Percentiles rank a stretch among this genome's conserved stretches.
Conservation (phyloP, 805 yeast genomes). For the Starmerella kuoi region DNA sequence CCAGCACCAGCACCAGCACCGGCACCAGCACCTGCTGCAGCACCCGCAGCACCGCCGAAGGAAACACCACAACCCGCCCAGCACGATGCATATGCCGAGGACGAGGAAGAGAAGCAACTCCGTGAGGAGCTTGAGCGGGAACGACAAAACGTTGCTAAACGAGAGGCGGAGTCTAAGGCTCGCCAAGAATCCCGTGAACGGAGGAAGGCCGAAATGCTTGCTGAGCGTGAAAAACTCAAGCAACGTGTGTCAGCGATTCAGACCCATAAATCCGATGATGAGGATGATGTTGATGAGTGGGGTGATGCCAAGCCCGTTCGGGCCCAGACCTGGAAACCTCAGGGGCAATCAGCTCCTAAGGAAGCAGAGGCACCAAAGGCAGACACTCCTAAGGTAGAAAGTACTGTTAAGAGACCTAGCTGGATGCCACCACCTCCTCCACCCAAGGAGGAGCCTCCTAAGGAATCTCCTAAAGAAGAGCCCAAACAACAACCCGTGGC, state of each 20-base stretch:
- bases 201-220: constrained; percentile 24
- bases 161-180: constrained; percentile 25
- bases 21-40: not conserved
- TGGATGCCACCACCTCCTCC: constrained; percentile 14
- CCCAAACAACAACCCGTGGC: not conserved
- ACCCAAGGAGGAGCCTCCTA: not conserved
- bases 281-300: constrained; percentile 23
- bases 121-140: constrained; percentile 31
- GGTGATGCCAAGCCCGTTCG: constrained; percentile 16
- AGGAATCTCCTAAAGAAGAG: constrained; percentile 1
- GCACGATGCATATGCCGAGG: constrained; percentile 19
- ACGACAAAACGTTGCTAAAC: constrained; percentile 30
- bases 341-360: not conserved
- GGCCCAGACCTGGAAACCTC: constrained; percentile 12
- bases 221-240: constrained; percentile 22
- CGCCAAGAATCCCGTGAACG: constrained; percentile 25
- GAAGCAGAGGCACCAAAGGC: not conserved
- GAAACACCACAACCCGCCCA: not conserved
- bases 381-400: constrained; percentile 12
- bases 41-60: not conserved
- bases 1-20: constrained; percentile 1
- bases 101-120: constrained; percentile 32
- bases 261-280: constrained; percentile 23
- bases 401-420: constrained; percentile 19
- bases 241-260: constrained; percentile 24